Percentiles rank a stretch among this genome's conserved stretches.
Conservation (phyloP, 1,284 basidiomycete genomes). For the Cryptococcus sp. region DNA sequence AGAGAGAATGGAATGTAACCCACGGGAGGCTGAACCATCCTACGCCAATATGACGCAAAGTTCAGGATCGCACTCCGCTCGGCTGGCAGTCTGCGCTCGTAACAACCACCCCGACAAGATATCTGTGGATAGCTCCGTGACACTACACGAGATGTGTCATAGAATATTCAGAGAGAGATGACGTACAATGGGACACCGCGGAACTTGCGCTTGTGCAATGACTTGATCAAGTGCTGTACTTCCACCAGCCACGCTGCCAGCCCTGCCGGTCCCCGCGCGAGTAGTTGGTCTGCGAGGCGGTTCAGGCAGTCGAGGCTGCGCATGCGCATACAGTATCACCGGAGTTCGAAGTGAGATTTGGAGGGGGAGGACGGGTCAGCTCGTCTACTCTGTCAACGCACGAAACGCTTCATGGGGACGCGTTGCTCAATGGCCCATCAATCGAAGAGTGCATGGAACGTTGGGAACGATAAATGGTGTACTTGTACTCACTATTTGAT, state of each 20-base stretch:
- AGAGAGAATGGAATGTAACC: slow-evolving; percentile 6
- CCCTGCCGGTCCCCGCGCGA: slow-evolving; percentile 26
- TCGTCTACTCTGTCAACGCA: too few relatives aligned
- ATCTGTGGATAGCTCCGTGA: neutral
- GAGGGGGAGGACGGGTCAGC: too few relatives aligned
- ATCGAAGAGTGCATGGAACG: neutral
- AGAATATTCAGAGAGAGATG: neutral
- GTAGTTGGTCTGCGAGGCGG: slow-evolving; percentile 29
- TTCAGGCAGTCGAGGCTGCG: slow-evolving; percentile 40
- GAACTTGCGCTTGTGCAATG: slow-evolving; percentile 32
- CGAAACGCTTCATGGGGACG: too few relatives aligned
- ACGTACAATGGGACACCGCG: slow-evolving; percentile 36
- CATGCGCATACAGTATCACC: too few relatives aligned
- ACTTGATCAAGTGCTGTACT: slow-evolving; percentile 30
- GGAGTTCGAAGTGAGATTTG: too few relatives aligned
- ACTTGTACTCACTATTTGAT: slow-evolving; percentile 34
- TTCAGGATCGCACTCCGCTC: slow-evolving; percentile 28
- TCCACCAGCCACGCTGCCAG: slow-evolving; percentile 38
- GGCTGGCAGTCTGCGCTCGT: slow-evolving; percentile 18
- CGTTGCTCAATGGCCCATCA: too few relatives aligned
- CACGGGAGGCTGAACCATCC: slow-evolving; percentile 30
- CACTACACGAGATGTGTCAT: neutral
- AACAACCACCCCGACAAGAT: too few relatives aligned
- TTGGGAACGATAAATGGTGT: neutral
- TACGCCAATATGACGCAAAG: slow-evolving; percentile 38